These are phyloP conservation scores for Petunia secreta DNA, from an alignment of 257 asterid species.

Conservation along the genomic window DNA sequence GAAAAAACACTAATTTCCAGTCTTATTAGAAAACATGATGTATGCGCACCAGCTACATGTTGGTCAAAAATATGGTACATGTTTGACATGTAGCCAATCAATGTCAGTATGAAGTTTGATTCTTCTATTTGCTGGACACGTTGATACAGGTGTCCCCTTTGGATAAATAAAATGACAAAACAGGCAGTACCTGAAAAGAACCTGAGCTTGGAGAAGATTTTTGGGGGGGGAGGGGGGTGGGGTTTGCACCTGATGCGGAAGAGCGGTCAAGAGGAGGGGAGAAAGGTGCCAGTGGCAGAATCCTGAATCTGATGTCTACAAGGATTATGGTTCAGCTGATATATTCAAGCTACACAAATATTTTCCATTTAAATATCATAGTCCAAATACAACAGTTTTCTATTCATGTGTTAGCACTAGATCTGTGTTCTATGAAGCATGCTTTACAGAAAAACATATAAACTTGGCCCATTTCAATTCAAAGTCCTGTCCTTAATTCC, in stretches of 20 bases:
- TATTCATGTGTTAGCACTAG: not conserved
- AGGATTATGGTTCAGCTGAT: not conserved
- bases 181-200: not conserved
- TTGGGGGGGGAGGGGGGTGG: not conserved
- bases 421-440: not conserved
- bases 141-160: not conserved
- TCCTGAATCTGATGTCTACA: not conserved
- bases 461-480: not conserved
- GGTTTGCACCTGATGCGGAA: not conserved
- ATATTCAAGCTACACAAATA: constrained; percentile 17
- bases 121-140: not conserved
- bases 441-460: not conserved
- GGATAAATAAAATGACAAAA: not conserved
- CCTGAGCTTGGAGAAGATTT: not conserved
- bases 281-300: not conserved
- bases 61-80: not conserved
- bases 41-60: not conserved
- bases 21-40: not conserved
- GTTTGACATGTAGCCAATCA: constrained; percentile 18
- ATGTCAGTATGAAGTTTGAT: not conserved
- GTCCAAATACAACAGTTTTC: not conserved
- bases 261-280: not conserved
- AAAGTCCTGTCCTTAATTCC: not conserved
- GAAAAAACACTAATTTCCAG: not conserved
- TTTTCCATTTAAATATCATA: not conserved